phyloP scores from a whole-genome alignment of 2,329 filamentous ascomycete species.

The Fusarium pilosicola region DNA sequence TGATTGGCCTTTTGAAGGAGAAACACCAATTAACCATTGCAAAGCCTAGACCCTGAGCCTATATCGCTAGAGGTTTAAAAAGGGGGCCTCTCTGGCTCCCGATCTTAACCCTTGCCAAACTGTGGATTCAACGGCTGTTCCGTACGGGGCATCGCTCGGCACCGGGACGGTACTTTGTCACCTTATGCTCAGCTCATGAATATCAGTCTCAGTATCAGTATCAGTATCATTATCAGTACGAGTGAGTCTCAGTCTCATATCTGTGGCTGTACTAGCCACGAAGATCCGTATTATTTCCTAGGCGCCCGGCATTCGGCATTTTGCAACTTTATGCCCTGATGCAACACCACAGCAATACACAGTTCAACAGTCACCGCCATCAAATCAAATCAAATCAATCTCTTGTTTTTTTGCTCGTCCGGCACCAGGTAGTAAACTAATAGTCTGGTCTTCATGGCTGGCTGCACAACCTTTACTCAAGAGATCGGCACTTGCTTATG shows the following conservation, averaged over 20 bases:
- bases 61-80: slow-evolving; percentile 5
- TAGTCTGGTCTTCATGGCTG: slow-evolving; percentile 3
- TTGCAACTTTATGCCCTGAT: not conserved
- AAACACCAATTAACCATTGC: not conserved
- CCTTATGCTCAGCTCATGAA: slow-evolving; percentile 36
- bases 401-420: not conserved
- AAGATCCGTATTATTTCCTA: not conserved
- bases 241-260: not conserved
- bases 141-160: slow-evolving; percentile 38
- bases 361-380: slow-evolving; percentile 6
- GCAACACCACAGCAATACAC: not conserved
- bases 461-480: not conserved
- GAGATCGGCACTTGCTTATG: slow-evolving; percentile 3
- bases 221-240: not conserved
- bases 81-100: slow-evolving; percentile 12
- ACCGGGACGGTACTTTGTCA: slow-evolving; percentile 43
- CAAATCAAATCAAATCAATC: slow-evolving; percentile 27
- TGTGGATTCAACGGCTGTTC: slow-evolving; percentile 34
- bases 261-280: slow-evolving; percentile 4
- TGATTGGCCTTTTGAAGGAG: not conserved
- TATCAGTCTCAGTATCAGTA: not conserved
- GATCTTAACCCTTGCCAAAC: slow-evolving; percentile 12
- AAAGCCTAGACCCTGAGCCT: not conserved
- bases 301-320: slow-evolving; percentile 34
- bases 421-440: not conserved